These are phyloP conservation scores for Lepraria neglecta DNA, from an alignment of 495 filamentous ascomycete genomes.

Conservation along the genomic window DNA sequence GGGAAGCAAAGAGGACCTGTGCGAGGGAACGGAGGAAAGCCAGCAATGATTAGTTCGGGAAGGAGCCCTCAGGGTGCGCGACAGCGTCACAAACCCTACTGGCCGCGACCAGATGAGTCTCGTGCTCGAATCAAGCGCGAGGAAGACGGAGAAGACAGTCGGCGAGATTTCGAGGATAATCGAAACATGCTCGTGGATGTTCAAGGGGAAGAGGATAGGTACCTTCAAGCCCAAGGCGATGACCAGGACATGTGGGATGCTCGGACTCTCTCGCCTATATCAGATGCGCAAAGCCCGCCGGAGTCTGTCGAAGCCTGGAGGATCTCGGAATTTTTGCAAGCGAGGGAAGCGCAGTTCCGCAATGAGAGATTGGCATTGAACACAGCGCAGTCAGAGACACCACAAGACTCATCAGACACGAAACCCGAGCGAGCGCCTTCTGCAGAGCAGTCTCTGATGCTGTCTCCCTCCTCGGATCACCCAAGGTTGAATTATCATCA, in stretches of 20 bases:
- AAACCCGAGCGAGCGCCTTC: neutral
- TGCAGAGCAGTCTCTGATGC: constrained; percentile 14
- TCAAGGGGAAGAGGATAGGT: neutral
- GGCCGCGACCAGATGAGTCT: neutral
- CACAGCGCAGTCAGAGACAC: no score
- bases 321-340: neutral
- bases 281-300: neutral
- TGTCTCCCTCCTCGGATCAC: constrained; percentile 15
- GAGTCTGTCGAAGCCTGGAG: neutral
- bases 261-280: constrained; percentile 24
- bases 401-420: neutral
- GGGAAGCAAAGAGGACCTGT: neutral
- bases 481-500: constrained; percentile 70
- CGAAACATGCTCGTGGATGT: neutral
- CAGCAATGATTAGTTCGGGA: neutral
- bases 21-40: neutral
- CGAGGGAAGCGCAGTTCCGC: constrained; percentile 2
- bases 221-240: constrained; percentile 32
- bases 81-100: neutral
- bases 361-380: neutral
- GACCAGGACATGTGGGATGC: constrained; percentile 46
- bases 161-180: neutral
- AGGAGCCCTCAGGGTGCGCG: neutral
- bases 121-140: neutral
- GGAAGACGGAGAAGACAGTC: neutral